Evolutionary conservation across 441 rosid species (phyloP).

Genomic region (Gossypium aridum): DNA sequence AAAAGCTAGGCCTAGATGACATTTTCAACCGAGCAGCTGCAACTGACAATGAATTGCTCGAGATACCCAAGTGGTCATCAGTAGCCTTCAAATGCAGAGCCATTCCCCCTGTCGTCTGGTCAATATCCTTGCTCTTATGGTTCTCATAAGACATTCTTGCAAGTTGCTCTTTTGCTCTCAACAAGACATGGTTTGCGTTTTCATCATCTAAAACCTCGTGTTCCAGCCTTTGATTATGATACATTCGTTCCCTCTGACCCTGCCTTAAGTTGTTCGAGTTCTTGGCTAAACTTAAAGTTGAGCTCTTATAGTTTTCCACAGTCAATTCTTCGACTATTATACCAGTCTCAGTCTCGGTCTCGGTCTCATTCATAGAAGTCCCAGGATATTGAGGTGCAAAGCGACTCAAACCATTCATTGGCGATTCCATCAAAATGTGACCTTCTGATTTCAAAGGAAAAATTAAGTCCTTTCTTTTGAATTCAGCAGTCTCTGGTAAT

Average conservation of each 20-base stretch:
- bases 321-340: slow-evolving; percentile 45
- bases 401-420: slow-evolving; percentile 18
- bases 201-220: slow-evolving; percentile 22
- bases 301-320: slow-evolving; percentile 25
- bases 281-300: slow-evolving; percentile 21
- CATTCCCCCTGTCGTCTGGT: slow-evolving; percentile 26
- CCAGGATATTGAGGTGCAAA: slow-evolving; percentile 20
- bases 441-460: slow-evolving; percentile 34
- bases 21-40: slow-evolving; percentile 27
- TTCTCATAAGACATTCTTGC: slow-evolving; percentile 29
- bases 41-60: slow-evolving; percentile 20
- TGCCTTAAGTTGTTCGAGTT: slow-evolving; percentile 22
- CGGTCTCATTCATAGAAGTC: slow-evolving; percentile 23
- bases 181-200: slow-evolving; percentile 28
- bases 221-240: slow-evolving; percentile 22
- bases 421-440: slow-evolving; percentile 29
- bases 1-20: slow-evolving; percentile 27
- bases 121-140: slow-evolving; percentile 23
- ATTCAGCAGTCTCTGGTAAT: slow-evolving; percentile 22
- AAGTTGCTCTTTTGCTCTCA: slow-evolving; percentile 33
- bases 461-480: slow-evolving; percentile 26
- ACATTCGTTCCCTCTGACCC: slow-evolving; percentile 27
- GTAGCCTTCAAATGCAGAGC: slow-evolving; percentile 32
- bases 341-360: slow-evolving; percentile 5
- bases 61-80: slow-evolving; percentile 19